phyloP scores from a whole-genome alignment of 140 eudicot genomes.

The Ambrosia hybrid region DNA sequence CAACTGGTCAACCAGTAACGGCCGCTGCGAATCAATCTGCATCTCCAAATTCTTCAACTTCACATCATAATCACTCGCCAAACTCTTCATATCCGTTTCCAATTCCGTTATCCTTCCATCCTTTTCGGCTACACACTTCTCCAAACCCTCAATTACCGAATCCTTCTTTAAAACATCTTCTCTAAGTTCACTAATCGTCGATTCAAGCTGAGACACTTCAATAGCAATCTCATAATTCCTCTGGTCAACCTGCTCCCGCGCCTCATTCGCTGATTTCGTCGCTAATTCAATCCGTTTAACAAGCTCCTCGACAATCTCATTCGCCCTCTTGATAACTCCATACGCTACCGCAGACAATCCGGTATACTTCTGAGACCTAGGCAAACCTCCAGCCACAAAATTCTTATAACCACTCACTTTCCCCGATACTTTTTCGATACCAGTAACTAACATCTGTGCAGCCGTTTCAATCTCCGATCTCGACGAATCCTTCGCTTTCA shows the following conservation, averaged over 20 bases:
- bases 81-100: constrained; percentile 56
- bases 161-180: constrained; percentile 65
- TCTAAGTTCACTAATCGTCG: constrained; percentile 64
- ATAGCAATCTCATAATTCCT: constrained; percentile 93
- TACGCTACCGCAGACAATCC: constrained; percentile 94
- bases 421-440: constrained; percentile 76
- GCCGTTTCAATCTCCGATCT: constrained; percentile 77
- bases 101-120: constrained; percentile 39
- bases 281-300: constrained; percentile 57
- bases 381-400: constrained; percentile 71
- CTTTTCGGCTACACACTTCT: constrained; percentile 48
- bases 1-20: constrained; percentile 68
- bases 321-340: constrained; percentile 52
- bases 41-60: constrained; percentile 47
- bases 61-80: constrained; percentile 45
- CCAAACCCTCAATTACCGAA: constrained; percentile 48
- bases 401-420: constrained; percentile 64
- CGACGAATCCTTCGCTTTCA: constrained; percentile 54
- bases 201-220: constrained; percentile 92
- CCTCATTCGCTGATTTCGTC: constrained; percentile 61
- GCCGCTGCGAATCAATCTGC: constrained; percentile 59
- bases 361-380: constrained; percentile 80
- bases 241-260: constrained; percentile 75
- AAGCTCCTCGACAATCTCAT: constrained; percentile 76
- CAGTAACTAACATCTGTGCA: constrained; percentile 77